phyloP scores from a whole-genome alignment of 352 stramenopile species.

The Globisporangium heterothallicum region DNA sequence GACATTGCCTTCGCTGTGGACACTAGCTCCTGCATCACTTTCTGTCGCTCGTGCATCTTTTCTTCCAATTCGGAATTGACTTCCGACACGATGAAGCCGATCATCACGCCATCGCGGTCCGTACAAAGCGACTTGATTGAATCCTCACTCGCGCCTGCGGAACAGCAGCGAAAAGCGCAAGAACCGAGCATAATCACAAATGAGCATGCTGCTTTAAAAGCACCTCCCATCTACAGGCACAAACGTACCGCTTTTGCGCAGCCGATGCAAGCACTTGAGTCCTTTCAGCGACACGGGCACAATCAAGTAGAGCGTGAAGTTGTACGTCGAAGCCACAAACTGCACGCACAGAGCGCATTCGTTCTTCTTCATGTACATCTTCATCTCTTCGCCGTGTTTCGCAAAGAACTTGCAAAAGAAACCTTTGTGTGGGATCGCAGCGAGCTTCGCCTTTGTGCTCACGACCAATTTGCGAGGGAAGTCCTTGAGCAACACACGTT shows the following conservation, averaged over 20 bases:
- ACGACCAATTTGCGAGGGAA: slow-evolving; percentile 74
- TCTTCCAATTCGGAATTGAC: slow-evolving; percentile 83
- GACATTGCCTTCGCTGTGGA: slow-evolving; percentile 73
- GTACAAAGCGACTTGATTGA: slow-evolving; percentile 84
- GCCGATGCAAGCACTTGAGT: slow-evolving; percentile 74
- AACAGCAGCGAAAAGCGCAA: slow-evolving; percentile 4
- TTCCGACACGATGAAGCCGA: slow-evolving; percentile 85
- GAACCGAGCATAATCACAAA: background rate
- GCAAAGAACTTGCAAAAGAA: slow-evolving; percentile 89
- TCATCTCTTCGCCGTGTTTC: slow-evolving; percentile 82
- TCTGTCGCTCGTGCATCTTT: slow-evolving; percentile 66
- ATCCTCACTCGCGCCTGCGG: slow-evolving; percentile 61
- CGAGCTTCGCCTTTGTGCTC: slow-evolving; percentile 72
- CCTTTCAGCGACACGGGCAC: slow-evolving; percentile 55
- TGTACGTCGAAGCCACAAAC: slow-evolving; percentile 77
- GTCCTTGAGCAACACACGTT: slow-evolving; percentile 67
- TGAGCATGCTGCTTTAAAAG: background rate
- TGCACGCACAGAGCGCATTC: slow-evolving; percentile 78
- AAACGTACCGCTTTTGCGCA: slow-evolving; percentile 69
- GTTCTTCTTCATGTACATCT: slow-evolving; percentile 86
- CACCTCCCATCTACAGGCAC: background rate
- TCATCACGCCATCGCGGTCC: slow-evolving; percentile 76
- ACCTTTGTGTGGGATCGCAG: slow-evolving; percentile 75
- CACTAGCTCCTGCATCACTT: slow-evolving; percentile 77
- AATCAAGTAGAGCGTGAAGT: slow-evolving; percentile 82